These are phyloP conservation scores for Aspergillus biplanus DNA, from an alignment of 495 filamentous ascomycete genomes.

Conservation along the genomic window DNA sequence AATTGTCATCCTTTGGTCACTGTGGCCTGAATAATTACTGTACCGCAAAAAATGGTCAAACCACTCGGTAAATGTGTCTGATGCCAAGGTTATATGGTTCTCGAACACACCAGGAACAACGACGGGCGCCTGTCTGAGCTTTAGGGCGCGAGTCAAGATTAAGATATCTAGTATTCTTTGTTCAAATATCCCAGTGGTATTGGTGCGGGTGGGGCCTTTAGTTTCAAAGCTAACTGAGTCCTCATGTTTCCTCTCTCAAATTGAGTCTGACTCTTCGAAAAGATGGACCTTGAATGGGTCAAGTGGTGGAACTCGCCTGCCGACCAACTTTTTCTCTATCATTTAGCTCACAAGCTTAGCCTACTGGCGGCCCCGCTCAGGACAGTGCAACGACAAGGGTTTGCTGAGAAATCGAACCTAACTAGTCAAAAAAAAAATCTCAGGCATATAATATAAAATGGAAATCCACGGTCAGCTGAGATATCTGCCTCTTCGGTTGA, in stretches of 20 bases:
- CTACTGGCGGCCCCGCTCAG: slow-evolving; percentile 6
- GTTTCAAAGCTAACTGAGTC: not conserved
- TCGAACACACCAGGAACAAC: not conserved
- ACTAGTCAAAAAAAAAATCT: no score
- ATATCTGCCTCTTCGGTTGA: no score
- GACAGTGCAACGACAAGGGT: not conserved
- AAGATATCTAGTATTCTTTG: not conserved
- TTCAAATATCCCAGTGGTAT: not conserved
- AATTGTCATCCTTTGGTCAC: not conserved
- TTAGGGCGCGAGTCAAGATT: not conserved
- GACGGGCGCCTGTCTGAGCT: not conserved
- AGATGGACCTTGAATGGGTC: not conserved
- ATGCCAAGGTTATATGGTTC: not conserved
- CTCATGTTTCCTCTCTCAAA: not conserved
- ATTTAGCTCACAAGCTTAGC: slow-evolving; percentile 24
- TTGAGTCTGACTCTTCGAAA: not conserved
- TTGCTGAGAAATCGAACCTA: not conserved
- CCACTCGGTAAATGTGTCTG: no score
- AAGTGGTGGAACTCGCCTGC: slow-evolving; percentile 17
- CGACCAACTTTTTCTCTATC: slow-evolving; percentile 6
- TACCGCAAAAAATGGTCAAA: no score
- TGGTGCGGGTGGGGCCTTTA: slow-evolving; percentile 2
- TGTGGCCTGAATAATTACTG: not conserved
- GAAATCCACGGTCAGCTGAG: no score
- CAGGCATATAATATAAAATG: no score